A percentile compares a stretch with the other conserved stretches of the same genome.
Conservation (phyloP, 2,329 filamentous ascomycete species). For the Achaetomium macrosporum region DNA sequence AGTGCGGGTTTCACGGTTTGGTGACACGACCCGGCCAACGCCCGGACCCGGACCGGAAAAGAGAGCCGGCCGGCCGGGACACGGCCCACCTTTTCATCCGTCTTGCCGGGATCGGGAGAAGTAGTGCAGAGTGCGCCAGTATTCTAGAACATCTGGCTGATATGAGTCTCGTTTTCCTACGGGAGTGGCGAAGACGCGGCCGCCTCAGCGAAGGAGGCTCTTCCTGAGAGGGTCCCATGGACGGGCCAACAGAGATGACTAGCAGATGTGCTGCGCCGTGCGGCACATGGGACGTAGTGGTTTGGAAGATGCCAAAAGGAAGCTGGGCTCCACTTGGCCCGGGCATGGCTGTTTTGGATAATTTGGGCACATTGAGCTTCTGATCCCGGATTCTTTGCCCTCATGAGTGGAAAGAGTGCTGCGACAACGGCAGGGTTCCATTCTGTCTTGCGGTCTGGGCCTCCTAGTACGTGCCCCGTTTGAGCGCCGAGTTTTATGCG, state of each 20-base stretch:
- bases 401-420: too few species aligned
- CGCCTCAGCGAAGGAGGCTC: neutral
- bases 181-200: neutral
- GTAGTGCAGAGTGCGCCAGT: neutral
- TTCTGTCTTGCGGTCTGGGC: too few species aligned
- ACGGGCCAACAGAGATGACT: neutral
- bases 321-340: slow-evolving; percentile 5
- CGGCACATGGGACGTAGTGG: slow-evolving; percentile 2
- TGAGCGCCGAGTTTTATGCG: too few species aligned
- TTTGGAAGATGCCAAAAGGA: neutral
- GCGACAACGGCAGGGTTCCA: too few species aligned
- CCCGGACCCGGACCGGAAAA: neutral
- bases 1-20: slow-evolving; percentile 5
- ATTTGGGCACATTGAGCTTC: slow-evolving; percentile 6
- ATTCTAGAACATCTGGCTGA: neutral
- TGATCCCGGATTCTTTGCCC: neutral
- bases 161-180: neutral
- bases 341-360: slow-evolving; percentile 10
- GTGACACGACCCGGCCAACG: slow-evolving; percentile 8
- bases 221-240: neutral
- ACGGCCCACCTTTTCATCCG: neutral
- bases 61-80: neutral
- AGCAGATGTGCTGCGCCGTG: slow-evolving; percentile 11
- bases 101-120: neutral
- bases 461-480: too few species aligned